A percentile compares a stretch with the other conserved stretches of the same genome.
phyloP scores from a whole-genome alignment of 2,329 filamentous ascomycete species.

The Colletotrichum caudatum region DNA sequence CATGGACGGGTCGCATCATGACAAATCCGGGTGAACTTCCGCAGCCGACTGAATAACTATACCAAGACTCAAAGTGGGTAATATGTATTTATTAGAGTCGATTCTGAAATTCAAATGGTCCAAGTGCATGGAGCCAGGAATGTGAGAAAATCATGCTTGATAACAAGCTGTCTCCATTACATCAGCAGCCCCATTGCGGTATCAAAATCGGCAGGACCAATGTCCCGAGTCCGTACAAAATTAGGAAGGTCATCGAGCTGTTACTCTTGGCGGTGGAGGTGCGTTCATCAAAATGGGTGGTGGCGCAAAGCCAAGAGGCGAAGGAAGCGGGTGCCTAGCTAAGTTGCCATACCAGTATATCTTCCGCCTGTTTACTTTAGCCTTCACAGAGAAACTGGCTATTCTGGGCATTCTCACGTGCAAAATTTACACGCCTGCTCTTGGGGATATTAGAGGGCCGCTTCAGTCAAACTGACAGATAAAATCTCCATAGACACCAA shows the following conservation, averaged over 20 bases:
- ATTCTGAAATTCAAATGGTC: background rate
- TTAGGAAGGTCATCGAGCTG: background rate
- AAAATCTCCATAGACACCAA: too few species aligned
- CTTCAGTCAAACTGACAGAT: too few species aligned
- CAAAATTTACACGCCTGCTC: too few species aligned
- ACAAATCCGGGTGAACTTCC: background rate
- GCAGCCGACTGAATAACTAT: background rate
- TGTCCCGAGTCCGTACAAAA: background rate
- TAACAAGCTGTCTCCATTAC: background rate
- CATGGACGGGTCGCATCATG: background rate
- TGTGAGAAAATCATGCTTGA: background rate
- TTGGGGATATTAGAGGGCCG: too few species aligned
- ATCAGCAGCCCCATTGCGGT: background rate
- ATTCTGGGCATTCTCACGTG: too few species aligned
- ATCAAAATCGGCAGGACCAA: background rate
- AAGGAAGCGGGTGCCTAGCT: constrained; percentile 27
- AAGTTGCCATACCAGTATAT: background rate
- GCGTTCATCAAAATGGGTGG: too few species aligned
- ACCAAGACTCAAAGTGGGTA: background rate
- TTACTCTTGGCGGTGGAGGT: background rate
- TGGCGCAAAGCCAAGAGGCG: constrained; percentile 7
- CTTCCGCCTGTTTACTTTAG: background rate
- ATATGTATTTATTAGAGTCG: too few species aligned
- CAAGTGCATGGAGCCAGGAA: background rate
- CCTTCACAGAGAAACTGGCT: background rate